Conservation (phyloP, 23 red algal genomes). For the Chondrus crispus region DNA sequence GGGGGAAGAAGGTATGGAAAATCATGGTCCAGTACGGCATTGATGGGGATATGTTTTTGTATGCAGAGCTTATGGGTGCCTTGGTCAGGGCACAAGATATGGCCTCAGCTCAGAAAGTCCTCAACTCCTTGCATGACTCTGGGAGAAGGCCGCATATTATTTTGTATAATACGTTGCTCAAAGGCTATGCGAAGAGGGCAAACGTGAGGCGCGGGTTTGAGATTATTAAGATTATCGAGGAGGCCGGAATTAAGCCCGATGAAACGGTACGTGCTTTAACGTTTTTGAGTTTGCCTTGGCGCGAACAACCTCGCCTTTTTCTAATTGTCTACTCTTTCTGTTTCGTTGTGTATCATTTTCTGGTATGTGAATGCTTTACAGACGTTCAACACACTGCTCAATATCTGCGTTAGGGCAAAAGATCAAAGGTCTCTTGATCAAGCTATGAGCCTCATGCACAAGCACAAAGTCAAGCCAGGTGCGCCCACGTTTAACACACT, state of each 20-base stretch:
- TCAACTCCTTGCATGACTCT: not conserved
- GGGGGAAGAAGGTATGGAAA: conserved; percentile 40
- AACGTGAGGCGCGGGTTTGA: conserved; percentile 37
- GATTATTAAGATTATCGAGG: conserved; percentile 11
- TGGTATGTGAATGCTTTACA: no score
- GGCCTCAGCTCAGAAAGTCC: conserved; percentile 26
- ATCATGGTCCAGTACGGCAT: conserved; percentile 36
- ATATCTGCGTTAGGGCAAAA: conserved; percentile 63
- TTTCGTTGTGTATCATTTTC: no score
- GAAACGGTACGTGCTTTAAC: conserved; percentile 40
- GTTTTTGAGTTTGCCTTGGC: not conserved
- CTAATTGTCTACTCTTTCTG: no score
- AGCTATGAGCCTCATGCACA: conserved; percentile 59
- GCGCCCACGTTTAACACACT: conserved; percentile 73
- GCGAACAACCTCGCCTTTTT: no score
- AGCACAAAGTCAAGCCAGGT: conserved; percentile 52
- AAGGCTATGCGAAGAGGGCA: conserved; percentile 47
- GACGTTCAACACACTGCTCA: conserved; percentile 71
- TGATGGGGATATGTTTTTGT: conserved; percentile 71
- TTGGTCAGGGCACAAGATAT: conserved; percentile 39
- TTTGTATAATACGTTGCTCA: conserved; percentile 71
- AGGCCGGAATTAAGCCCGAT: conserved; percentile 34
- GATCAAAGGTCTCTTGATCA: conserved; percentile 38
- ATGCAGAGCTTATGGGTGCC: conserved; percentile 67
- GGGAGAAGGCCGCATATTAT: conserved; percentile 62